phyloP scores from a whole-genome alignment of 371 early-diverging fungal species.

The Saksenaea oblongispora region DNA sequence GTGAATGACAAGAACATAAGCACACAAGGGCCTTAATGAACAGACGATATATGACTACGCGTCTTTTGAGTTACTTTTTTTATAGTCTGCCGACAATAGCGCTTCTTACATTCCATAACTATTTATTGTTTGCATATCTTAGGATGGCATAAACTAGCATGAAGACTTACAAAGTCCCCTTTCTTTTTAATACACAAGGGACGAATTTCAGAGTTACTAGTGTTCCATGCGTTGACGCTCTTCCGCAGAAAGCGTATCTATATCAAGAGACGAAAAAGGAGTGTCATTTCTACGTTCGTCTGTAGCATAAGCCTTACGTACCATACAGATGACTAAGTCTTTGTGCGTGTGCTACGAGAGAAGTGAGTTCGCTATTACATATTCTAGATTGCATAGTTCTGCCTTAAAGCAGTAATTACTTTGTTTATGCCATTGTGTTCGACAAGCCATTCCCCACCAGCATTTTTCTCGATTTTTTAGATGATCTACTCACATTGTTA shows the following conservation, averaged over 20 bases:
- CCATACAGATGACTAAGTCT: conserved; percentile 16
- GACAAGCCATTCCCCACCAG: conserved; percentile 14
- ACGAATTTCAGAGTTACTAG: background rate
- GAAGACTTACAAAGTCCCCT: too few relatives aligned
- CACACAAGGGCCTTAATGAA: too few relatives aligned
- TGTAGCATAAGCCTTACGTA: background rate
- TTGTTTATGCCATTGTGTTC: conserved; percentile 22
- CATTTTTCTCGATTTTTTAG: conserved; percentile 17
- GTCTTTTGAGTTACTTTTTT: too few relatives aligned
- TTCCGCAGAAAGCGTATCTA: background rate
- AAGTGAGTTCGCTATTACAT: background rate
- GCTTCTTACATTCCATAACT: too few relatives aligned
- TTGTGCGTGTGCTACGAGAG: conserved; percentile 17
- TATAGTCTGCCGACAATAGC: too few relatives aligned
- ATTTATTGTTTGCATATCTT: too few relatives aligned
- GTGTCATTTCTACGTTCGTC: background rate
- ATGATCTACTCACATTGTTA: background rate
- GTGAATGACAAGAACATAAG: too few relatives aligned
- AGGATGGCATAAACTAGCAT: too few relatives aligned
- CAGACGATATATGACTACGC: too few relatives aligned
- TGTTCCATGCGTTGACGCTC: background rate
- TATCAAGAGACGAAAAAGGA: background rate
- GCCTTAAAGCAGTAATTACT: conserved; percentile 14
- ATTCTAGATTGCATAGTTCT: background rate
- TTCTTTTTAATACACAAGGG: too few relatives aligned